These are phyloP conservation scores for Eucalyptus victrix DNA, from an alignment of 345 rosid species.

Conservation along the genomic window DNA sequence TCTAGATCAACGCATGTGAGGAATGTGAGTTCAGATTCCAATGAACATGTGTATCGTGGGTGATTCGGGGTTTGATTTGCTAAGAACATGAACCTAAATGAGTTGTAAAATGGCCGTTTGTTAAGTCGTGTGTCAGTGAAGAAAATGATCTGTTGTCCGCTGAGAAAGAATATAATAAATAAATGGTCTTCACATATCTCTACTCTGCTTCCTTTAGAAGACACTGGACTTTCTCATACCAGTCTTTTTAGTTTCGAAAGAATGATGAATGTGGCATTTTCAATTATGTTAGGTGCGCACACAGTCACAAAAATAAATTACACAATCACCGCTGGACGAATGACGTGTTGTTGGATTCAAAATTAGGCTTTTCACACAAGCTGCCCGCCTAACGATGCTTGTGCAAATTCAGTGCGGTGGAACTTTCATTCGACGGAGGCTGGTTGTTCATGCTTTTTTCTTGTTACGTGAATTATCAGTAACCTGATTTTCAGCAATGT, in stretches of 20 bases:
- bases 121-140: neutral
- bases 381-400: neutral
- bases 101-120: neutral
- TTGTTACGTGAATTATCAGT: neutral
- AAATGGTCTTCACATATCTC: neutral
- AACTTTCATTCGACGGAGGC: neutral
- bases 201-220: neutral
- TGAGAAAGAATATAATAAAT: neutral
- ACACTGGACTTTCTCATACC: neutral
- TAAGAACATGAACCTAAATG: neutral
- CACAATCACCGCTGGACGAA: neutral
- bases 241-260: neutral
- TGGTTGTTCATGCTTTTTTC: neutral
- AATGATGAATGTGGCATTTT: neutral
- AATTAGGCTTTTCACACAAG: neutral
- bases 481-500: neutral
- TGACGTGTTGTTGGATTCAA: neutral
- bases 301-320: neutral
- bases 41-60: neutral
- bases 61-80: neutral
- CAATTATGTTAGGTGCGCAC: neutral
- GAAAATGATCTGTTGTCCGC: neutral
- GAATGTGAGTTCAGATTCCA: neutral
- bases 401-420: neutral
- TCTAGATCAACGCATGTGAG: neutral